These are phyloP conservation scores for Mimosa bimucronata DNA, from an alignment of 306 rosid species.

Conservation along the genomic window DNA sequence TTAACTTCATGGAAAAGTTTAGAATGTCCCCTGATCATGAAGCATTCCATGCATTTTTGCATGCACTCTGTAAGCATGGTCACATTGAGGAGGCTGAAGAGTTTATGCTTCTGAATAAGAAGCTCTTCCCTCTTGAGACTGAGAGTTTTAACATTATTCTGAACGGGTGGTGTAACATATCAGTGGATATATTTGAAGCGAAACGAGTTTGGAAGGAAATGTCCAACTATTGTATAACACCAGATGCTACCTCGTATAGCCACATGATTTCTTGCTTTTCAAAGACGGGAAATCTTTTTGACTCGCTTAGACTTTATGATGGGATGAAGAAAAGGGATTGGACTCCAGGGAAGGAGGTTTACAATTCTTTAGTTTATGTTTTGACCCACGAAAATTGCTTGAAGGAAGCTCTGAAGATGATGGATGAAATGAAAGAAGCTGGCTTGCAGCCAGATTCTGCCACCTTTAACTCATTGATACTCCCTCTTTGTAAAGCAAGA, in stretches of 20 bases:
- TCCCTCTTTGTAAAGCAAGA: conserved; percentile 70
- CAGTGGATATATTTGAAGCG: conserved; percentile 66
- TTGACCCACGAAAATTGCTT: conserved; percentile 70
- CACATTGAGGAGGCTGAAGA: conserved; percentile 91
- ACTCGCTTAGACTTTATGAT: conserved; percentile 88
- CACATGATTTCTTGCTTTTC: conserved; percentile 90
- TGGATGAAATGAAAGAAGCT: conserved; percentile 64
- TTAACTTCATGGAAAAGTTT: conserved; percentile 82
- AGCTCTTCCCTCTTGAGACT: conserved; percentile 71
- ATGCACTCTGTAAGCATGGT: conserved; percentile 72
- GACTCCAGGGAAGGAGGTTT: conserved; percentile 62
- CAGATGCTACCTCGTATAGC: conserved; percentile 76
- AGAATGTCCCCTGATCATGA: conserved; percentile 74
- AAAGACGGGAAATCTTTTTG: conserved; percentile 77
- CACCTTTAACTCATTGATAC: conserved; percentile 78
- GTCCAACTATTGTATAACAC: conserved; percentile 66
- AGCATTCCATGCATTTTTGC: conserved; percentile 62
- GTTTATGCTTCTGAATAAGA: conserved; percentile 75
- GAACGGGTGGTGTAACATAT: conserved; percentile 81
- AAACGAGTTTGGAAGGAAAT: conserved; percentile 96
- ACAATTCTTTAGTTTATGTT: conserved; percentile 72
- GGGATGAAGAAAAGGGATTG: conserved; percentile 80
- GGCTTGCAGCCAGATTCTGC: conserved; percentile 76
- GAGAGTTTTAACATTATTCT: conserved; percentile 82
- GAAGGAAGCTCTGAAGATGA: conserved; percentile 76